Conservation (phyloP, 148 eudicot genomes). For the Vaccinium macrocarpon region DNA sequence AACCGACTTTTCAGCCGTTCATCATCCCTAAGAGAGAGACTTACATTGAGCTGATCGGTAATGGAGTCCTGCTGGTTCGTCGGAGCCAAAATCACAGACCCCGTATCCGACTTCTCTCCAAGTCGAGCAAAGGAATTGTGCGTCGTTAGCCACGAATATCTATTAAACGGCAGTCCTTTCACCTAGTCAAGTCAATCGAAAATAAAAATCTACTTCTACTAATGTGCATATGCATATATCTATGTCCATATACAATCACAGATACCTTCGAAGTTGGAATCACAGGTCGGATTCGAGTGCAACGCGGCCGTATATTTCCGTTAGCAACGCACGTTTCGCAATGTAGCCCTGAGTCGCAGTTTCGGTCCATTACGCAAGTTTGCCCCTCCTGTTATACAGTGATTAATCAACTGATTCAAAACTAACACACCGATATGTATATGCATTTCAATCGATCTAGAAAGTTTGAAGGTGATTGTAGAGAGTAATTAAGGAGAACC, state of each 20-base stretch:
- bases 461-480: background rate
- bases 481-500: constrained; percentile 23
- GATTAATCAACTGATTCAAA: background rate
- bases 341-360: constrained; percentile 73
- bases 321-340: constrained; percentile 81
- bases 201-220: background rate
- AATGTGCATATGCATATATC: background rate
- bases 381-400: constrained; percentile 45
- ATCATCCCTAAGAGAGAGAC: background rate
- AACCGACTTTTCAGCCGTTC: too few relatives aligned
- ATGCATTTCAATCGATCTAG: background rate
- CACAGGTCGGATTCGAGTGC: constrained; percentile 72
- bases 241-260: background rate
- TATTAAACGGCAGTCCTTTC: constrained; percentile 76
- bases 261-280: constrained; percentile 63
- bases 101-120: constrained; percentile 69
- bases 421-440: background rate
- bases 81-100: constrained; percentile 58
- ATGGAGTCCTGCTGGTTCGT: constrained; percentile 87
- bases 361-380: constrained; percentile 42
- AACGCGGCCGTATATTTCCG: constrained; percentile 64
- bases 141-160: constrained; percentile 88
- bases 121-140: constrained; percentile 82
- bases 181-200: constrained; percentile 36
- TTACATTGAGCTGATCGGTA: constrained; percentile 79